Evolutionary conservation across 352 stramenopile genomes (phyloP), one percentile per base, ranked within the genome.

Genomic region (Globisporangium polare): DNA sequence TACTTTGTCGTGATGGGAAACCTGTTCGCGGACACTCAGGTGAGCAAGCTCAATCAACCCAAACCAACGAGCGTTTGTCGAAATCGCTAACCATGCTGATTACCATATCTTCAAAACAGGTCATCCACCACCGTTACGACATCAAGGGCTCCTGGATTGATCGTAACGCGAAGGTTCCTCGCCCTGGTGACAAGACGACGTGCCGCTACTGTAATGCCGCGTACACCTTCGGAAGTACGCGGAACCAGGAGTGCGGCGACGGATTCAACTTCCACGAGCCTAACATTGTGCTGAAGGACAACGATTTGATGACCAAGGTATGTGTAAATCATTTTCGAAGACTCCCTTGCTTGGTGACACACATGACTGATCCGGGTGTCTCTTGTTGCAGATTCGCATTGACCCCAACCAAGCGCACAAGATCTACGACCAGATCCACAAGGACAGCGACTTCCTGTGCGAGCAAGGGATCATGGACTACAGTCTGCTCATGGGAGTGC

Each of bases 1-100:
- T 94, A 92, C 69, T 97, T 97, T 60, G 88, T 97, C 20, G 90
- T 97, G 29, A 97, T 97, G 90, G 86, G 75, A 15, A 97, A 97
- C 52, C 56, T 97, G 49, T 96, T 97, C 66, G 73, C 80, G 2
- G 86, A 94, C 41, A 95, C 82, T 8, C 83, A 92, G 56, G 83
- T 88, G 33, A 31, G 53, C 12, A 24, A 33, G 8, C 29, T 31
- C 4, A 20, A 31, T 22, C 17, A 33, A 31, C 45, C 43, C 43
- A 39, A 17, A 15, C 9, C 33, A 39, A 39, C 33, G 9, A 39
- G 20, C 18, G 12, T 29, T 17, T 27, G 20, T 24, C 20, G 45
- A 24, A 7, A 15, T 51, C 2, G 18, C 26, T 62, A 33, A 39
- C n/a, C 1, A 12, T 57, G 41, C 6, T 39, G 20, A 13, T 43